Evolutionary conservation across 1,139 yeast species (phyloP).

Genomic region (Saccharomyces hybrid): DNA sequence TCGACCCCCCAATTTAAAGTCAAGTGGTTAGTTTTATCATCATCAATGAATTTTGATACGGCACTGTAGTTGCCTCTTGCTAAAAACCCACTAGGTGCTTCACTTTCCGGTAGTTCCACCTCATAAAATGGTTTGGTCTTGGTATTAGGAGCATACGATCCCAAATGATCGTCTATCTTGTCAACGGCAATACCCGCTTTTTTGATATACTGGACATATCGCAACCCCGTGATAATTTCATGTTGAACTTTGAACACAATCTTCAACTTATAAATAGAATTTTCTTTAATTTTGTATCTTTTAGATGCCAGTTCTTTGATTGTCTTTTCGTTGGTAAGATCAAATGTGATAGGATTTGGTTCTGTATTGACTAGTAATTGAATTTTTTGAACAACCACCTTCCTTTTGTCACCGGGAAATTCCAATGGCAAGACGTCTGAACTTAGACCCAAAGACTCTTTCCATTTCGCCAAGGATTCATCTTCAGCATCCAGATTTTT

Average conservation of each 20-base stretch:
- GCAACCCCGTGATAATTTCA: slow-evolving; percentile 84
- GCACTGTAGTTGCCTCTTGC: slow-evolving; percentile 86
- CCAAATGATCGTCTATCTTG: slow-evolving; percentile 79
- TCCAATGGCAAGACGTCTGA: slow-evolving; percentile 53
- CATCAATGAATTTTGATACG: slow-evolving; percentile 75
- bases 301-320: slow-evolving; percentile 39
- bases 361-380: slow-evolving; percentile 61
- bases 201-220: slow-evolving; percentile 76
- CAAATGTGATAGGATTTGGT: slow-evolving; percentile 48
- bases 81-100: slow-evolving; percentile 84
- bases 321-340: slow-evolving; percentile 49
- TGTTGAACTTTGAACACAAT: slow-evolving; percentile 82
- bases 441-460: slow-evolving; percentile 73
- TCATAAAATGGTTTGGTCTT: slow-evolving; percentile 73
- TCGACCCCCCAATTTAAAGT: slow-evolving; percentile 81
- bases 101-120: slow-evolving; percentile 71
- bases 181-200: slow-evolving; percentile 85
- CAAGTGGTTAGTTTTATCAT: slow-evolving; percentile 70
- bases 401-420: slow-evolving; percentile 59
- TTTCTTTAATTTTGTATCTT: slow-evolving; percentile 61
- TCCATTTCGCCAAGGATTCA: slow-evolving; percentile 89
- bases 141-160: slow-evolving; percentile 89
- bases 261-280: slow-evolving; percentile 61
- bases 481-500: slow-evolving; percentile 81
- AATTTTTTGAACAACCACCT: slow-evolving; percentile 73